Evolutionary conservation across 805 yeast species (phyloP).

Genomic region (Saccharomycopsis guyanensis): DNA sequence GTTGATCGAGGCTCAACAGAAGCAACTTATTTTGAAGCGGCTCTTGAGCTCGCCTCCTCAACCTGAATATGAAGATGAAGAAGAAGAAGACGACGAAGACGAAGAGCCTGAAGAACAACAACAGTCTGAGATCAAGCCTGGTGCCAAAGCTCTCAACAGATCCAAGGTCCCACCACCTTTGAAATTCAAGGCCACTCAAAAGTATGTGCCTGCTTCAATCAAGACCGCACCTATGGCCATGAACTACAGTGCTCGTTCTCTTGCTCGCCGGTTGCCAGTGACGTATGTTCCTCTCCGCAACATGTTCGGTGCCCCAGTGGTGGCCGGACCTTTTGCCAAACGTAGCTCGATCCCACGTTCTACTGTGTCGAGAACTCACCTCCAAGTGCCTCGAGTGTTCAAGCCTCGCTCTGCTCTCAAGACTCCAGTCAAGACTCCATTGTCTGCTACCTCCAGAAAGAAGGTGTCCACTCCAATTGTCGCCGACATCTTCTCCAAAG

Average conservation of each 20-base stretch:
- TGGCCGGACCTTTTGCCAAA: too few relatives aligned
- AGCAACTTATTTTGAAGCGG: constrained; percentile 9
- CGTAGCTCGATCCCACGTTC: too few relatives aligned
- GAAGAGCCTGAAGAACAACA: neutral
- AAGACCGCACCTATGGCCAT: constrained; percentile 12
- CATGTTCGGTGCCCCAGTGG: too few relatives aligned
- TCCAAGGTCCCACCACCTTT: constrained; percentile 11
- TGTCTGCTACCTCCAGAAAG: too few relatives aligned
- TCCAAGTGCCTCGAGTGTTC: too few relatives aligned
- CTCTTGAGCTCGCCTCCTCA: constrained; percentile 3
- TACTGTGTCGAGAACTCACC: too few relatives aligned
- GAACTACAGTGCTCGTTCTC: too few relatives aligned
- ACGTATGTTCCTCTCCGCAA: too few relatives aligned
- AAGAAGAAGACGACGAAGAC: neutral
- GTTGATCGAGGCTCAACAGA: constrained; percentile 17
- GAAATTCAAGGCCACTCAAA: neutral
- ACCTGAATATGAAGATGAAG: neutral
- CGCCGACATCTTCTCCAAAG: constrained; percentile 11
- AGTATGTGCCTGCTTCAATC: constrained; percentile 4
- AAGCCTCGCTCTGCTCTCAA: too few relatives aligned
- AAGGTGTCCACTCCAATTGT: constrained; percentile 16
- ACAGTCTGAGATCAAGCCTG: neutral
- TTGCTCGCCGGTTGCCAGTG: too few relatives aligned
- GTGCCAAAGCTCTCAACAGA: too few relatives aligned
- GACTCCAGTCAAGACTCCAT: too few relatives aligned